A percentile compares a stretch with the other conserved stretches of the same genome.
These are phyloP conservation scores for Umbellularia californica DNA, from an alignment of 164 flowering plant species.

Conservation along the genomic window DNA sequence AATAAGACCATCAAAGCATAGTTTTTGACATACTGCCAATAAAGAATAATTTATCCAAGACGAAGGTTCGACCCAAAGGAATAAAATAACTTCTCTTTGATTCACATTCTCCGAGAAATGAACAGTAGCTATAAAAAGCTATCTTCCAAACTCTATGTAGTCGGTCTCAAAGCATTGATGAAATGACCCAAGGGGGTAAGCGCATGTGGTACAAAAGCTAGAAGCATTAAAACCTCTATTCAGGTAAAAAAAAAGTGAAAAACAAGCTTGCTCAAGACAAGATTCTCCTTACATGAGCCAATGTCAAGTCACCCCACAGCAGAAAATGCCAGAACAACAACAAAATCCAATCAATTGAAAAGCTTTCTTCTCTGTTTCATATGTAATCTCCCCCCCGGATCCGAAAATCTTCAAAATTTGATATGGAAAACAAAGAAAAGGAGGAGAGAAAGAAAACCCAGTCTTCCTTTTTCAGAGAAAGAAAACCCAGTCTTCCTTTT, in stretches of 20 bases:
- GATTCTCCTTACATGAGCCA: neutral
- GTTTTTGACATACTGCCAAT: constrained; percentile 2
- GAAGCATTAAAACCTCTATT: no score
- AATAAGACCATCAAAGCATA: no score
- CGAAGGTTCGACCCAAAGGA: constrained; percentile 35
- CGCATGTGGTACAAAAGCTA: no score
- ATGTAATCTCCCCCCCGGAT: neutral
- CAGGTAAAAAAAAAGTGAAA: neutral
- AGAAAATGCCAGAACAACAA: neutral
- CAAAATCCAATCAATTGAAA: neutral
- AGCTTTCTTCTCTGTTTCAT: neutral
- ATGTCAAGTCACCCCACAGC: no score
- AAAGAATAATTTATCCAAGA: constrained; percentile 16
- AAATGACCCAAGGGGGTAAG: constrained; percentile 6
- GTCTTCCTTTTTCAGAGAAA: neutral
- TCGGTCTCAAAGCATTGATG: constrained; percentile 4
- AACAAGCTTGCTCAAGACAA: neutral
- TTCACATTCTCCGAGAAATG: constrained; percentile 1
- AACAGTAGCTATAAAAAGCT: neutral
- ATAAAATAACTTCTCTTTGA: neutral
- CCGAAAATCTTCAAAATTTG: neutral
- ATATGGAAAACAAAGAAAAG: no score
- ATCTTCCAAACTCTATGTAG: neutral
- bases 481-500: no score
- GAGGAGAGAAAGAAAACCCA: neutral